A percentile compares a stretch with the other conserved stretches of the same genome.
Evolutionary conservation across 140 eudicot genomes (phyloP).

Genomic region (Stevia rebaudiana): DNA sequence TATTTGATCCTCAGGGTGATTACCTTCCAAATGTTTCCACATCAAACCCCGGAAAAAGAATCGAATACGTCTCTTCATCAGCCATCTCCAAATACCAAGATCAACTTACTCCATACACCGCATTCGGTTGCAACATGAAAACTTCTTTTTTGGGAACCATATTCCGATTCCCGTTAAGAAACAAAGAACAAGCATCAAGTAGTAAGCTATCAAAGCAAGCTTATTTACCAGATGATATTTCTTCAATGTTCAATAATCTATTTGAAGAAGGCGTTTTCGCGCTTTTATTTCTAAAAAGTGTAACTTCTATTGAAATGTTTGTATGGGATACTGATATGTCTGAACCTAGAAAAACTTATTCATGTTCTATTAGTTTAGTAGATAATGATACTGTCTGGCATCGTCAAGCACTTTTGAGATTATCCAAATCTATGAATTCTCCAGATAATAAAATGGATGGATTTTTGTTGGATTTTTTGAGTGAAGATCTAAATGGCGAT

Average conservation of each 20-base stretch:
- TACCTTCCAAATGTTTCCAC: slow-evolving; percentile 88
- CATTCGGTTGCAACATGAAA: slow-evolving; percentile 92
- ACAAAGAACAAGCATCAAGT: slow-evolving; percentile 72
- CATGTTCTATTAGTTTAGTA: slow-evolving; percentile 55
- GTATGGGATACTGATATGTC: slow-evolving; percentile 74
- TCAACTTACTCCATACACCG: slow-evolving; percentile 85
- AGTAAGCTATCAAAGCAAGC: slow-evolving; percentile 97
- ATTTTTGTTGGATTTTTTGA: slow-evolving; percentile 68
- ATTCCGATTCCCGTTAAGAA: slow-evolving; percentile 92
- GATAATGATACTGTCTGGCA: slow-evolving; percentile 59
- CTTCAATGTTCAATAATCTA: slow-evolving; percentile 65
- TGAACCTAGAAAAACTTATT: slow-evolving; percentile 64
- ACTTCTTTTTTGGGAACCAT: slow-evolving; percentile 76
- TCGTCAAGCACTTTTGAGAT: slow-evolving; percentile 80
- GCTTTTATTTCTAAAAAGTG: slow-evolving; percentile 77
- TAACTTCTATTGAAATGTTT: slow-evolving; percentile 72
- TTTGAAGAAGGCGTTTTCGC: slow-evolving; percentile 79
- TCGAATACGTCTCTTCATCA: slow-evolving; percentile 80
- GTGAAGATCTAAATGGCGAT: slow-evolving; percentile 56
- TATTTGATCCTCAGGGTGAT: slow-evolving; percentile 95
- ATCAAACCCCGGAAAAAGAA: slow-evolving; percentile 92
- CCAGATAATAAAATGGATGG: slow-evolving; percentile 53
- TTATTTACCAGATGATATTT: slow-evolving; percentile 69
- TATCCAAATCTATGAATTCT: slow-evolving; percentile 42
- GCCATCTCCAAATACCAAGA: slow-evolving; percentile 74